These are phyloP conservation scores for Sicyos baderoa DNA, from an alignment of 306 rosid species.

Conservation along the genomic window DNA sequence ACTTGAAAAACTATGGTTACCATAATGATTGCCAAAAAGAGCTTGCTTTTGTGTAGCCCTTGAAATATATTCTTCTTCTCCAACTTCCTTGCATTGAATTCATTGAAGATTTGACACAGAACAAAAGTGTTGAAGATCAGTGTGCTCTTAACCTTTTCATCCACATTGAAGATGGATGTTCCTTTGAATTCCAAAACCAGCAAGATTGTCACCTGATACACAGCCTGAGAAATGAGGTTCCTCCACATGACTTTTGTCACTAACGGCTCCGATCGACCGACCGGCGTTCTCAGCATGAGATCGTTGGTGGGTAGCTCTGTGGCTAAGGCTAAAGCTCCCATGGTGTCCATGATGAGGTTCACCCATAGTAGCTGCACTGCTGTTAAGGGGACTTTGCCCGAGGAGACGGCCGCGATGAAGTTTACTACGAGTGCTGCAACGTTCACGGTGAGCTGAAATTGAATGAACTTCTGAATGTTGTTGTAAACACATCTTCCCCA, in stretches of 20 bases:
- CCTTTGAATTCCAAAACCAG: conserved; percentile 23
- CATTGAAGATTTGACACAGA: conserved; percentile 24
- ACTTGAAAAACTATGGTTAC: conserved; percentile 22
- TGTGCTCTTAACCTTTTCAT: conserved; percentile 21
- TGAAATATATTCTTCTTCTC: conserved; percentile 25
- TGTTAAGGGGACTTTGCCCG: conserved; percentile 23
- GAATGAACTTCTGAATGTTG: conserved; percentile 27
- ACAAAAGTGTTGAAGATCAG: conserved; percentile 28
- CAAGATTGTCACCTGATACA: conserved; percentile 23
- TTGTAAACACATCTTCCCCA: conserved; percentile 29
- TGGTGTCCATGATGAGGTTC: conserved; percentile 27
- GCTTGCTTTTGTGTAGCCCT: conserved; percentile 23
- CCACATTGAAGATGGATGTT: conserved; percentile 22
- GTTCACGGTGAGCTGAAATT: conserved; percentile 28
- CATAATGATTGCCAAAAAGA: conserved; percentile 20
- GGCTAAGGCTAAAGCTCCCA: conserved; percentile 31
- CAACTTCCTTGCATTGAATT: conserved; percentile 27
- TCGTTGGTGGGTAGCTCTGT: conserved; percentile 22
- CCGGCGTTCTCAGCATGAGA: conserved; percentile 17
- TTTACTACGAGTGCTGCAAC: conserved; percentile 21
- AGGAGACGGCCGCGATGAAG: conserved; percentile 21
- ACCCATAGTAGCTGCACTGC: conserved; percentile 28
- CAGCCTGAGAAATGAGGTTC: conserved; percentile 24
- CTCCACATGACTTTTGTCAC: conserved; percentile 29
- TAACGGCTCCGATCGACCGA: conserved; percentile 19